Base-by-base conservation (phyloP, 1,139 yeast genomes). In the Candida pseudoviswanathii region DNA sequence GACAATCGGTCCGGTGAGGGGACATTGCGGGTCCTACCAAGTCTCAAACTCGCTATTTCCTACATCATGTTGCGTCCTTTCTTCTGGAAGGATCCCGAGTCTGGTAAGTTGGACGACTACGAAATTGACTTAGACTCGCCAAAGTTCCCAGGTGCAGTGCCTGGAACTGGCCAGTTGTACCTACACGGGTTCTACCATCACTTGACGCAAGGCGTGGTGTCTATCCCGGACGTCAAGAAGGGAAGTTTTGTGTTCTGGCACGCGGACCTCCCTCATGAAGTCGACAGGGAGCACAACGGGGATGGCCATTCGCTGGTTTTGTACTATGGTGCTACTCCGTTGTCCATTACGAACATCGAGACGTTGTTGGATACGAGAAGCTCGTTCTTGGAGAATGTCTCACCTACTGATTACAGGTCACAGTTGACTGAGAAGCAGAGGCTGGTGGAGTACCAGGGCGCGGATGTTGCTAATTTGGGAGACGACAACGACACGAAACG, bases 191-290 rank as follows among this genome's bases (percentile, higher is more conserved):
- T 61, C 29, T 66, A 63, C 49, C 73, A 70, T 7, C 72, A 69
- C 41, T 57, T 73, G 37, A 51, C 60, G 11, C 67, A 61, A 25
- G 53, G 66, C 9, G 63, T 68, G 53, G 60, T 63, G 9, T 62
- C 66, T 8, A 65, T 71, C 43, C 76, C 77, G 3, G 57, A 63
- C 37, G 77, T 71, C 6, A 54, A 64, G 7, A 64, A 70, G 30
- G 77, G 77, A 2, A 80, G 77, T 54, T 72, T 66, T 54, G 80
- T 78, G 0, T 73, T 71, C 47, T 79, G 83, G 83, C 83, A 79
- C 58, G 65, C 73, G 50, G 83, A 78, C 55, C 48, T 69, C 38
- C 65, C 73, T 26, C 82, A 78, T 58, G 75, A 75, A n/a, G 82
- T 78, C 7, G 82, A 78, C 52, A 59, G 62, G 24, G 64, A 61